phyloP scores from a whole-genome alignment of 2,329 filamentous ascomycete species.

The Onygenales sp. region DNA sequence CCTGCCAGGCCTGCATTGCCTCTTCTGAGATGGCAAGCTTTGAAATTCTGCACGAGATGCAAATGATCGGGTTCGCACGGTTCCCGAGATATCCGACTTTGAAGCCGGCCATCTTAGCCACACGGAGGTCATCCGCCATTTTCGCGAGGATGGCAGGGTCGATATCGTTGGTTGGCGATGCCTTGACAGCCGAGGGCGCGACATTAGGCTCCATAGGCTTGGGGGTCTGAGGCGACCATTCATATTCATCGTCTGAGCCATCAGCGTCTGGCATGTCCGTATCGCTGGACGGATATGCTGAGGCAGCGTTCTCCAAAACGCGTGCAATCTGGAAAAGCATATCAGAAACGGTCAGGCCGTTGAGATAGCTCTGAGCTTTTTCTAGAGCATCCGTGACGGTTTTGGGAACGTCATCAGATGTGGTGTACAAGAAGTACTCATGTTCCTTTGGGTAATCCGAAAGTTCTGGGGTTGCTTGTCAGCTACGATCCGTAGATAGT shows the following conservation, averaged over 20 bases:
- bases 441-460: conserved; percentile 51
- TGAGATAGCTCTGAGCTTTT: conserved; percentile 34
- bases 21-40: conserved; percentile 67
- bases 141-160: conserved; percentile 12
- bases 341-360: conserved; percentile 37
- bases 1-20: conserved; percentile 66
- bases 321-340: conserved; percentile 40
- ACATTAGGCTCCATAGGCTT: neutral
- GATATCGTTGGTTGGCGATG: neutral
- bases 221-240: conserved; percentile 17
- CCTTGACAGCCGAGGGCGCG: neutral
- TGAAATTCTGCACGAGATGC: conserved; percentile 58
- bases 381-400: conserved; percentile 31
- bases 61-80: conserved; percentile 45
- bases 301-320: conserved; percentile 21
- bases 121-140: conserved; percentile 53
- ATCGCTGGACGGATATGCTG: conserved; percentile 15
- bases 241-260: conserved; percentile 26
- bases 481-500: neutral
- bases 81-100: conserved; percentile 55
- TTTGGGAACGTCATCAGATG: conserved; percentile 29
- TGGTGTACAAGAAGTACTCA: conserved; percentile 48
- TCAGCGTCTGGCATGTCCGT: conserved; percentile 18
- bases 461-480: conserved; percentile 37
- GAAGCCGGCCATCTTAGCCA: conserved; percentile 57